Base-by-base conservation (phyloP, 257 asterid species). In the Linaria vulgaris region DNA sequence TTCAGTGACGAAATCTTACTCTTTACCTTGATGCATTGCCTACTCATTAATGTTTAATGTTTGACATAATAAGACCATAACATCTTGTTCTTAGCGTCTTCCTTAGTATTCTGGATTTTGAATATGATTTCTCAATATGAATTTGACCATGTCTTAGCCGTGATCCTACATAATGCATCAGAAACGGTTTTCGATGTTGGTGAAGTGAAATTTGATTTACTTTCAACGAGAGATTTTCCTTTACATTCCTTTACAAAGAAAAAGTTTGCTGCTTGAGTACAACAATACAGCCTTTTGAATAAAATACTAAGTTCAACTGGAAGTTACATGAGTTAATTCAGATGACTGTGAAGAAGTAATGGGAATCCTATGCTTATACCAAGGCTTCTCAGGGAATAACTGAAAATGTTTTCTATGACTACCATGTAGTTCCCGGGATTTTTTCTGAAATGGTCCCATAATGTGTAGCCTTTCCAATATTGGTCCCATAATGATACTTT, bases 1-100 rank as follows among this genome's bases (percentile, higher is more conserved):
- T 63, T 44, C 73, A 12, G 1, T 59, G 22, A 31, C 14, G 50
- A 48, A 58, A 34, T 48, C 13, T 48, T 30, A 16, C 54, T 24
- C 9, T 54, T 16, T 43, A 15, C 9, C 13, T 22, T 63, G 47
- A 48, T 41, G 22, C 11, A 0, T 23, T 38, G 37, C 50, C 61
- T 58, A 25, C 17, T 56, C 38, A 1, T 4, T 47, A 37, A 22
- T 48, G 25, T 21, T 38, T 30, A 23, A 23, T 46, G 37, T 61
- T 57, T 64, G 53, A 64, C 22, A 22, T 16, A 58, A 27, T 12
- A 25, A 25, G 27, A 52, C 17, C 17, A n/a, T 13, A 12, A 14
- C 7, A 12, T 44, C 15, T 44, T 14, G 49, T 44, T 44, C 11
- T 44, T 44, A 12, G 1, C 15, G 49, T 13, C 41, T 30, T 30